Base-by-base conservation (phyloP, 2,329 filamentous ascomycete species). In the Alternaria triticina region DNA sequence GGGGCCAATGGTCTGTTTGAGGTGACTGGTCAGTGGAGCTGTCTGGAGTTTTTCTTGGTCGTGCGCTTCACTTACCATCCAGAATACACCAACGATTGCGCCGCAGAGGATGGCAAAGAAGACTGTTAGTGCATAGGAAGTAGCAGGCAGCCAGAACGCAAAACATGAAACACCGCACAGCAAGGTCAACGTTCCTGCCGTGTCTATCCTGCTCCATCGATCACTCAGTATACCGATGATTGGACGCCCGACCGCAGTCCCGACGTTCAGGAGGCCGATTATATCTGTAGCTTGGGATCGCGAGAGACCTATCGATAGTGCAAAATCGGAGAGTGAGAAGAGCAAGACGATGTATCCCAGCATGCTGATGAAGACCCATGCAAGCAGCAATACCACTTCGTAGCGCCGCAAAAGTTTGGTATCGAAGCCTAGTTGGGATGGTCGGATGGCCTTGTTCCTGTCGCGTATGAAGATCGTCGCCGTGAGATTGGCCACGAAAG, bases 251-350 rank as follows among this genome's bases (percentile, higher is more conserved):
- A 86, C 40, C 0, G 81, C 82, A 2, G 82, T 83, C 0, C 84
- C 84, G 1, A 86, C 65, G 61, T 86, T 86, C 30, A 86, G 65
- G 5, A 85, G 62, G 0, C 79, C 83, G 22, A 79, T 81, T 5
- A 84, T 62, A n/a, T 75, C 70, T 1, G 81, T 78, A 4, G 83
- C 82, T 62, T 84, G 77, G 1, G 66, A 62, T 27, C 76, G 69
- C 22, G 71, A 73, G 0, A 86, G 67, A 0, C 82, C 82, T 13
- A 85, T 80, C 7, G 77, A 82, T 11, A 77, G 67, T 2, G 81
- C 83, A 65, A 83, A 86, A 59, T 83, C 81, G 0, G 83, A 80
- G n/a, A 86, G 64, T 8, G 80, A 83, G 65, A 80, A 85, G 1
- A 86, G 70, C 12, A 85, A 64, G 1, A 79, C 76, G 55, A 85